Base-by-base conservation (phyloP, 305 asterid genomes). In the Stenogyne calaminthoides region DNA sequence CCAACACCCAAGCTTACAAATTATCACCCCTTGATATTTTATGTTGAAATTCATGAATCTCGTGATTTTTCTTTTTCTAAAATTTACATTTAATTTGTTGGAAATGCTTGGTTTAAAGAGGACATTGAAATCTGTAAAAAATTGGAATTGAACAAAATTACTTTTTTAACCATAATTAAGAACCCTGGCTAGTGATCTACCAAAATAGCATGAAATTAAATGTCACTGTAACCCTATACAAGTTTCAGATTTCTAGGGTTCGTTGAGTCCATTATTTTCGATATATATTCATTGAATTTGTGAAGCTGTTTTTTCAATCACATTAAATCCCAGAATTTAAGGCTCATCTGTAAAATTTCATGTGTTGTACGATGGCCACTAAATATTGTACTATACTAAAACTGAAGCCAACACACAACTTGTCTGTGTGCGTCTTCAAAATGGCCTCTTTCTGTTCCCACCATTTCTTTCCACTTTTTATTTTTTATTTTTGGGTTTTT, bases 381-480 rank as follows among this genome's bases (percentile, higher is more conserved):
- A 68, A 80, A 78, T 60, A 71, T 55, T 76, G 78, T 77, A 74
- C 82, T 46, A 22, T 69, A 67, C 74, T 59, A 49, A 36, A 42
- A 55, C 39, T 66, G 70, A 19, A 60, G 16, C 77, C 59, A 61
- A 46, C 49, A 62, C 10, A 55, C 72, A 64, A 70, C 37, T 46
- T 37, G 47, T 20, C 64, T 47, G 29, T 58, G 46, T 65, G 72
- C 70, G 67, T 55, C 59, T 61, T 15, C 63, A 60, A 70, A 77
- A 78, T 81, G 89, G 82, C 72, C 77, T 69, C 74, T 71, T 71
- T 78, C 88, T 83, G 87, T 81, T 84, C 79, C 74, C 80, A 74
- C 81, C 52, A 62, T 68, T 74, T 49, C 36, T 9, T 11, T 9
- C 16, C 5, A 15, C 37, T 46, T 70, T 76, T 76, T 76, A 54